A percentile compares a stretch with the other conserved stretches of the same genome.
These are phyloP conservation scores for Phytophthora fragariaefolia DNA, from an alignment of 352 stramenopile species.

Conservation along the genomic window DNA sequence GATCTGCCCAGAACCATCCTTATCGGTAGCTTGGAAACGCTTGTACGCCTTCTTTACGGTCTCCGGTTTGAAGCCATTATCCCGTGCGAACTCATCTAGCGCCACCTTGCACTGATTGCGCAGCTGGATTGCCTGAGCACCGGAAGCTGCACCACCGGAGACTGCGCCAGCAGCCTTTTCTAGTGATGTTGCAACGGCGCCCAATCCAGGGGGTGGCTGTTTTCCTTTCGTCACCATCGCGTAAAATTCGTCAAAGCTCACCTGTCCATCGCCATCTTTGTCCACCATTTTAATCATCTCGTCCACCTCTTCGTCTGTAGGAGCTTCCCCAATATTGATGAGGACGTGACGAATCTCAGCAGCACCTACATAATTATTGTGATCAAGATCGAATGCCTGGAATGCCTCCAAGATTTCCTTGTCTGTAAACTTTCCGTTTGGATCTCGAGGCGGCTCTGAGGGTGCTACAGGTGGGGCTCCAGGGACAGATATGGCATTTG, in stretches of 20 bases:
- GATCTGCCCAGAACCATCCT: slow-evolving; percentile 94
- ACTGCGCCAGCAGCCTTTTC: slow-evolving; percentile 40
- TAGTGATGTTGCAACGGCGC: slow-evolving; percentile 40
- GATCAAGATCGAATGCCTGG: slow-evolving; percentile 94
- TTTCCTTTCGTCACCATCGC: slow-evolving; percentile 95
- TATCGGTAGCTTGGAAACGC: slow-evolving; percentile 94
- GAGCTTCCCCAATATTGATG: slow-evolving; percentile 95
- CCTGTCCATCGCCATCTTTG: slow-evolving; percentile 94
- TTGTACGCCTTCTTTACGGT: slow-evolving; percentile 97
- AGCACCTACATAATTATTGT: slow-evolving; percentile 96
- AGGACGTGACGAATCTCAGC: slow-evolving; percentile 95
- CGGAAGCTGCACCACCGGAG: slow-evolving; percentile 38
- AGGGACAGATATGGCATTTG: slow-evolving; percentile 61
- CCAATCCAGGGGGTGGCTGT: slow-evolving; percentile 88
- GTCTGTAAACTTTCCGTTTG: slow-evolving; percentile 96
- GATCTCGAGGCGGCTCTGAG: slow-evolving; percentile 84
- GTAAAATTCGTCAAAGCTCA: slow-evolving; percentile 96
- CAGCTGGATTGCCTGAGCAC: slow-evolving; percentile 88
- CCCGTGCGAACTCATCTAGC: slow-evolving; percentile 93
- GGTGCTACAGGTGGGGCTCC: slow-evolving; percentile 61
- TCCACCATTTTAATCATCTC: slow-evolving; percentile 98
- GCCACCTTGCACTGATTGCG: slow-evolving; percentile 92
- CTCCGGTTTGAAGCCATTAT: slow-evolving; percentile 97
- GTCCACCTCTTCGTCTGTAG: slow-evolving; percentile 96
- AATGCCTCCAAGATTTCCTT: slow-evolving; percentile 96